Evolutionary conservation across 129 eudicot species (phyloP).

Genomic region (Flaveria sonorensis): DNA sequence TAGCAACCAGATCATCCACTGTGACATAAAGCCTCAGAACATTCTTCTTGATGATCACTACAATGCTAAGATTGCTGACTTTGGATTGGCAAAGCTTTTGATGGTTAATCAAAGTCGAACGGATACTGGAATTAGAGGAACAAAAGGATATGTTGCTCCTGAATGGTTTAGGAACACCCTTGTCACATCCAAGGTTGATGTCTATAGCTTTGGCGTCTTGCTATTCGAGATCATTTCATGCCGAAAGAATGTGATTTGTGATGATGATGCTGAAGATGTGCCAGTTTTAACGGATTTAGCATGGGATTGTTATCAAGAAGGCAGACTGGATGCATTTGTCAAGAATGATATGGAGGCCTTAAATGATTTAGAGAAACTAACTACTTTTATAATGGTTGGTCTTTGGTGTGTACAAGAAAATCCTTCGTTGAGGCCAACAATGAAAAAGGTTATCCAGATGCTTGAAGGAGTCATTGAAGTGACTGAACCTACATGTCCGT

Average conservation of each 20-base stretch:
- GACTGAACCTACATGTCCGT: slow-evolving; percentile 38
- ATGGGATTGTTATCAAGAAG: slow-evolving; percentile 35
- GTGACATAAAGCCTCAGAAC: slow-evolving; percentile 71
- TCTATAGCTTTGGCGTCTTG: slow-evolving; percentile 56
- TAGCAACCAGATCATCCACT: slow-evolving; percentile 57
- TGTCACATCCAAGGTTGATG: slow-evolving; percentile 53
- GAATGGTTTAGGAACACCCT: slow-evolving; percentile 57
- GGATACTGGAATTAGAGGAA: slow-evolving; percentile 53
- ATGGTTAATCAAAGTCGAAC: slow-evolving; percentile 43
- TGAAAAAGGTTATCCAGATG: slow-evolving; percentile 44
- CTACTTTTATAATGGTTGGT: slow-evolving; percentile 41
- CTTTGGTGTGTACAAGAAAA: slow-evolving; percentile 63
- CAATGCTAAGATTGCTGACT: slow-evolving; percentile 54
- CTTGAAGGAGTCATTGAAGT: slow-evolving; percentile 47
- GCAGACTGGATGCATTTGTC: slow-evolving; percentile 18
- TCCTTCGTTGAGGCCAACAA: slow-evolving; percentile 46
- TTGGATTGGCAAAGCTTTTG: slow-evolving; percentile 64
- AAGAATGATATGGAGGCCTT: slow-evolving; percentile 32
- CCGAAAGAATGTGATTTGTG: slow-evolving; percentile 25
- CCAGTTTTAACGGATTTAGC: slow-evolving; percentile 35
- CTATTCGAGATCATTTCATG: slow-evolving; percentile 53
- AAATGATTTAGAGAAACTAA: slow-evolving; percentile 18
- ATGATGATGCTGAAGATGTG: slow-evolving; percentile 21
- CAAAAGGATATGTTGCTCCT: slow-evolving; percentile 69
- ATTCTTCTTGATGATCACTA: slow-evolving; percentile 57